Base-by-base conservation (phyloP, 2,329 filamentous ascomycete species). In the Aspergillus glaucus region DNA sequence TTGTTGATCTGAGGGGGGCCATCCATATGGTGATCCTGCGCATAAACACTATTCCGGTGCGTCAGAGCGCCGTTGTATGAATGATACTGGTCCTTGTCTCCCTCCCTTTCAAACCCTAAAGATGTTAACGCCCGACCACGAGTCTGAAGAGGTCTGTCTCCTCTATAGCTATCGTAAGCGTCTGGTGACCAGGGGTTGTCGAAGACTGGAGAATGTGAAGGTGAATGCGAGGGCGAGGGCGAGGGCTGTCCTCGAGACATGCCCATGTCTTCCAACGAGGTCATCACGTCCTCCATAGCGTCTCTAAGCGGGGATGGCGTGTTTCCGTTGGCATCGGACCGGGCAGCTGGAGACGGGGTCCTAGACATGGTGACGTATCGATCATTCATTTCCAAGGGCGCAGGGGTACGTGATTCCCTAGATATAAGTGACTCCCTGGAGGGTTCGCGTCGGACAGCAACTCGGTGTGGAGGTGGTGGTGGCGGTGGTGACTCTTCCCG, bases 231-330 rank as follows among this genome's bases (percentile, higher is more conserved):
- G 24, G 79, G 77, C 30, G 80, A 77, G 12, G 75, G 60, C 53
- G 75, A 75, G 26, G 72, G 67, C 9, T 64, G 68, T 19, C 78
- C 72, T 48, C 78, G 77, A 39, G 80, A 75, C 58, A 85, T 75
- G 15, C 85, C 85, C 76, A 98, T 88, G 51, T 91, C 90, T 63
- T 95, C 86, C 40, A 98, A 71, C 48, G 93, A 94, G 56, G 93
- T 89, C 82, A 97, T 96, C 3, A 98, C 91, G 67, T 94, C 92
- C 63, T 97, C 92, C 90, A 98, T 98, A 1, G 93, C 93, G 66
- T 91, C 89, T 50, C 93, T 80, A 3, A 98, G 74, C 0, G 93
- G 93, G 2, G 93, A 97, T 1, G 93, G 93, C 0, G 93, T 98
- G 65, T 88, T 74, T 1, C 82, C 83, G 41, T 78, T 80, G 36